These are phyloP conservation scores for Mitragyna speciosa DNA, from an alignment of 257 asterid genomes.

Conservation along the genomic window DNA sequence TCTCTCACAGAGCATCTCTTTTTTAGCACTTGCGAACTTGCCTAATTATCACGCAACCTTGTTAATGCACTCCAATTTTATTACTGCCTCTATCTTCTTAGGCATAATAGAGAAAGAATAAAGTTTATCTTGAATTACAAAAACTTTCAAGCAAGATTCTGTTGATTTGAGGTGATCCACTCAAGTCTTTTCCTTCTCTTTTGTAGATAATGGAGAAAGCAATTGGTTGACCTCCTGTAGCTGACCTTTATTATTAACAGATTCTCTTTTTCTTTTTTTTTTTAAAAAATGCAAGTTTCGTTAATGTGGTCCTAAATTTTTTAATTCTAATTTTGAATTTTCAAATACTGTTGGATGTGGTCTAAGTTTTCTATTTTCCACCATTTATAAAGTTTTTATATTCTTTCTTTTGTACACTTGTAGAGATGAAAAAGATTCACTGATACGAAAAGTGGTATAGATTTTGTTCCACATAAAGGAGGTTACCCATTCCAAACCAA, in stretches of 20 bases:
- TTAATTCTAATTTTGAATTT: neutral
- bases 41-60: slow-evolving; percentile 33
- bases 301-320: neutral
- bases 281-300: neutral
- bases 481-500: too few species aligned
- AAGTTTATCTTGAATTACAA: slow-evolving; percentile 19
- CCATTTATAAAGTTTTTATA: too few species aligned
- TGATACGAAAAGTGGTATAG: neutral
- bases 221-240: slow-evolving; percentile 7
- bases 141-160: neutral
- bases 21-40: neutral
- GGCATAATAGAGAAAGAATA: slow-evolving; percentile 20
- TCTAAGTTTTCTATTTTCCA: neutral
- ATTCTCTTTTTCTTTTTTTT: neutral
- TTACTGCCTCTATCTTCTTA: neutral
- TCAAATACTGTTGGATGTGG: neutral
- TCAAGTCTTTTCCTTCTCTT: neutral
- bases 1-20: neutral
- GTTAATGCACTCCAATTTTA: neutral
- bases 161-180: slow-evolving; percentile 25
- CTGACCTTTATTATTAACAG: neutral
- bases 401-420: too few species aligned
- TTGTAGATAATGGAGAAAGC: slow-evolving; percentile 2
- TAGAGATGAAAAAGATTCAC: neutral
- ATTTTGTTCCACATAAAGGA: neutral